Evolutionary conservation across 495 filamentous ascomycete genomes (phyloP).

Genomic region (Neurospora discreta): DNA sequence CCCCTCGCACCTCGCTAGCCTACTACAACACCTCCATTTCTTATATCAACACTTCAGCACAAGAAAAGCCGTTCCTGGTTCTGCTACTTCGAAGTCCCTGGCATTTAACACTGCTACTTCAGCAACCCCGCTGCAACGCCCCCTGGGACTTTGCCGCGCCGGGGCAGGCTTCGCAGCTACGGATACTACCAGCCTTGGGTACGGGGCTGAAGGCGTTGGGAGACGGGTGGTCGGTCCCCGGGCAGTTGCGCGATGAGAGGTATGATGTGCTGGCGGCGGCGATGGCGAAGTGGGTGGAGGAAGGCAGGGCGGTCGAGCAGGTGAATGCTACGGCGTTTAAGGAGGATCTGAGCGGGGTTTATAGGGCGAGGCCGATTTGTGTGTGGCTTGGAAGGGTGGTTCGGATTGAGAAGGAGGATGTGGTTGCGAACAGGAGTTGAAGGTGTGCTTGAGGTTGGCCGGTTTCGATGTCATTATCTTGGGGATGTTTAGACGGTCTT

Average conservation of each 20-base stretch:
- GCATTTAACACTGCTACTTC: conserved; percentile 35
- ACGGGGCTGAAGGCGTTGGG: conserved; percentile 10
- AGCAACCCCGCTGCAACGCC: conserved; percentile 24
- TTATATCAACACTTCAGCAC: not conserved
- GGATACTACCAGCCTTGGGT: conserved; percentile 10
- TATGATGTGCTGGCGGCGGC: conserved; percentile 38
- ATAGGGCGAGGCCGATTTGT: conserved; percentile 30
- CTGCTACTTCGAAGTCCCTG: conserved; percentile 34
- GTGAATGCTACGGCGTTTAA: conserved; percentile 37
- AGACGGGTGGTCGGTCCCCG: conserved; percentile 22
- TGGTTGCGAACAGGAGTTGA: conserved; percentile 9
- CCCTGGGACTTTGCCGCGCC: conserved; percentile 33
- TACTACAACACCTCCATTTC: conserved; percentile 33
- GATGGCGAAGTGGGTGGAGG: conserved; percentile 45
- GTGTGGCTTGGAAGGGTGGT: conserved; percentile 24
- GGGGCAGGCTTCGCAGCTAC: conserved; percentile 17
- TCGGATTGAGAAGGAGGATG: conserved; percentile 8
- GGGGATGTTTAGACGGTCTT: not conserved
- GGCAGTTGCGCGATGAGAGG: conserved; percentile 23
- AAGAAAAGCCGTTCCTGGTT: conserved; percentile 24
- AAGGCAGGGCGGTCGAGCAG: conserved; percentile 26
- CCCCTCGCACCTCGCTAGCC: conserved; percentile 28
- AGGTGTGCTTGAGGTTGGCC: conserved; percentile 1
- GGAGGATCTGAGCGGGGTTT: conserved; percentile 13
- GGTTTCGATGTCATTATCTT: not conserved